These are phyloP conservation scores for Helotiales sp. DNA, from an alignment of 2,329 filamentous ascomycete genomes.

Conservation along the genomic window DNA sequence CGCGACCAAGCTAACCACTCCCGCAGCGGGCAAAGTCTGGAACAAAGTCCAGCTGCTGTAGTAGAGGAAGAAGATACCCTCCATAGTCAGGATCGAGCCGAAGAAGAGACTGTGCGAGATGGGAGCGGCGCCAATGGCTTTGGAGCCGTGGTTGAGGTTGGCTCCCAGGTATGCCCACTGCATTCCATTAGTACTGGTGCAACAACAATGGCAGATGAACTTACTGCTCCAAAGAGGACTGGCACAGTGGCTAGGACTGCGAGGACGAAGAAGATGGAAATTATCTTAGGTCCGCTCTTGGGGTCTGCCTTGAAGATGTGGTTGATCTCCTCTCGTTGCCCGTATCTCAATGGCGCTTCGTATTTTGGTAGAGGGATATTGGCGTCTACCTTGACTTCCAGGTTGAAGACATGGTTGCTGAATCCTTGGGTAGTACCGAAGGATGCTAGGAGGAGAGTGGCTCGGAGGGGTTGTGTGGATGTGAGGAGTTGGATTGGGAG, in stretches of 20 bases:
- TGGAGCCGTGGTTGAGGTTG: constrained; percentile 78
- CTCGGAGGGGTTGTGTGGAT: constrained; percentile 70
- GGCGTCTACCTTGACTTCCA: constrained; percentile 69
- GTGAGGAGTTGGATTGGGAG: constrained; percentile 82
- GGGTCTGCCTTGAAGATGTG: constrained; percentile 87
- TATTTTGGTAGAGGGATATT: constrained; percentile 62
- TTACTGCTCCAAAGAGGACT: constrained; percentile 70
- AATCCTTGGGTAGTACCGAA: constrained; percentile 77
- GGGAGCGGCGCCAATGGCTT: constrained; percentile 77
- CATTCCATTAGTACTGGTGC: constrained; percentile 31
- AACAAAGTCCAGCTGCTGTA: constrained; percentile 93
- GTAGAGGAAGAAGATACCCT: constrained; percentile 93
- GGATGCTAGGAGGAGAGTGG: constrained; percentile 83
- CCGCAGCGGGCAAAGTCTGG: constrained; percentile 78
- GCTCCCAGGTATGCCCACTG: constrained; percentile 84
- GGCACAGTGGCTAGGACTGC: constrained; percentile 77
- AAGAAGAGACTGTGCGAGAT: constrained; percentile 85
- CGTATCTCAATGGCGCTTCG: constrained; percentile 78
- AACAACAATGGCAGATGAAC: constrained; percentile 41
- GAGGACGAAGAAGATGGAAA: constrained; percentile 78
- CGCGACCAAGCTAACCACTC: constrained; percentile 69
- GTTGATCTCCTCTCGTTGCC: constrained; percentile 81
- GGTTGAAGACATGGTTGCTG: constrained; percentile 72
- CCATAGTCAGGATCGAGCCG: constrained; percentile 84
- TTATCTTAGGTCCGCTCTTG: constrained; percentile 77